A percentile compares a stretch with the other conserved stretches of the same genome.
phyloP scores from a whole-genome alignment of 2,329 filamentous ascomycete genomes.

The Alternaria angustiovoidea region DNA sequence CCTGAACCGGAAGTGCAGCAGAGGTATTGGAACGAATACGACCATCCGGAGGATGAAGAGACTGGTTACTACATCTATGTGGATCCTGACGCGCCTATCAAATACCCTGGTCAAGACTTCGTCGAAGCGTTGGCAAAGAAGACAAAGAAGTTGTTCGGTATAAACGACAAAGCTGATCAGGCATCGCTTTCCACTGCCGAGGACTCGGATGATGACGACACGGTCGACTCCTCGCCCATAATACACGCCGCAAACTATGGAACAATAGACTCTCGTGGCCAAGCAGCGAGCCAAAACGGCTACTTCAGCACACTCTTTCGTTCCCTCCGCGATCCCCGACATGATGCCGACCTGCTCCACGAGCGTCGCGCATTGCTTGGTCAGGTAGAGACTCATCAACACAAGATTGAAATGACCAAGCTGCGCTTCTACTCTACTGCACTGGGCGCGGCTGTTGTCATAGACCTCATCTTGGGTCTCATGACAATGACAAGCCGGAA shows the following conservation, averaged over 20 bases:
- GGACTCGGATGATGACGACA: constrained; percentile 62
- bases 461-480: constrained; percentile 70
- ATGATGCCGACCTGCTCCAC: constrained; percentile 55
- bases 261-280: constrained; percentile 26
- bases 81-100: constrained; percentile 69
- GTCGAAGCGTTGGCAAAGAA: constrained; percentile 55
- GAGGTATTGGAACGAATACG: constrained; percentile 86
- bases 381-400: constrained; percentile 42
- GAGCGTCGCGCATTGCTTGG: constrained; percentile 59
- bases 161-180: constrained; percentile 30
- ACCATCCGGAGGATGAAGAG: constrained; percentile 72
- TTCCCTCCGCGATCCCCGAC: constrained; percentile 33
- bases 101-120: constrained; percentile 70
- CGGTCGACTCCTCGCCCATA: constrained; percentile 50
- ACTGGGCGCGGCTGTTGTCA: constrained; percentile 66
- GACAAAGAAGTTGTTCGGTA: constrained; percentile 36
- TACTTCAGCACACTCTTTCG: constrained; percentile 46
- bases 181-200: constrained; percentile 47
- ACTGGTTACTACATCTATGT: constrained; percentile 77
- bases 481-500: constrained; percentile 74
- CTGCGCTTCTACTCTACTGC: constrained; percentile 57
- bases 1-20: constrained; percentile 31
- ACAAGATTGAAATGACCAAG: constrained; percentile 47
- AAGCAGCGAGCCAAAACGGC: constrained; percentile 20
- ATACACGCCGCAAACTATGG: constrained; percentile 59